Conservation (phyloP, 805 yeast species). For the Metschnikowia bowlesiae region DNA sequence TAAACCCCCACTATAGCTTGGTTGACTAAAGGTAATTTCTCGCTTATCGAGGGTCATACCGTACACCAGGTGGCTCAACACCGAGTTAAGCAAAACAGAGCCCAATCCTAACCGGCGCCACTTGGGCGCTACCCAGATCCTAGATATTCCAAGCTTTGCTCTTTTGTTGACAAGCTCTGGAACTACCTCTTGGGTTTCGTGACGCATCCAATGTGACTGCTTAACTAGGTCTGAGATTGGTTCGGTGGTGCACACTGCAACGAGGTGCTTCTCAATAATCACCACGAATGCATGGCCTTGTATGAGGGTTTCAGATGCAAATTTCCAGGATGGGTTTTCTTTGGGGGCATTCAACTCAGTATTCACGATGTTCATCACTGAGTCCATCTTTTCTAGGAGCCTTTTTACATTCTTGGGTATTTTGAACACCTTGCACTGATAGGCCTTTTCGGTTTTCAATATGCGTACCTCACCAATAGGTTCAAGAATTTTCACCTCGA, state of each 20-base stretch:
- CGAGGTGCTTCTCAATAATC: conserved; percentile 41
- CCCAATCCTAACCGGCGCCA: conserved; percentile 54
- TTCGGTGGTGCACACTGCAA: conserved; percentile 57
- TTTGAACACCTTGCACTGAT: conserved; percentile 16
- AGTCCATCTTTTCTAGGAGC: conserved; percentile 25
- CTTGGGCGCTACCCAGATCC: conserved; percentile 41
- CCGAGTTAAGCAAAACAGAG: conserved; percentile 38
- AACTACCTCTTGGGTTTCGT: conserved; percentile 47
- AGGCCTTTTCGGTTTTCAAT: conserved; percentile 10
- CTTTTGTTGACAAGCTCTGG: conserved; percentile 39
- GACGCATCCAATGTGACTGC: conserved; percentile 58
- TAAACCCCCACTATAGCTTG: conserved; percentile 59
- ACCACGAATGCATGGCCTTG: conserved; percentile 42
- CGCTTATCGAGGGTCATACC: conserved; percentile 41
- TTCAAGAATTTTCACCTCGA: conserved; percentile 28
- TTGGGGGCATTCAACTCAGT: conserved; percentile 54
- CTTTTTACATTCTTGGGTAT: conserved; percentile 21
- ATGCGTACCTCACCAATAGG: conserved; percentile 26
- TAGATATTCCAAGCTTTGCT: conserved; percentile 33
- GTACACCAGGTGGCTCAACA: conserved; percentile 42
- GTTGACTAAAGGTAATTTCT: conserved; percentile 68
- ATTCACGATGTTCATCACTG: conserved; percentile 51
- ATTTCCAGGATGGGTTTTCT: conserved; percentile 32
- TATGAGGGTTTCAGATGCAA: neutral
- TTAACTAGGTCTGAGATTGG: conserved; percentile 21